Evolutionary conservation across 2,329 filamentous ascomycete genomes (phyloP).

Genomic region (Lecanoromycetidae sp.): DNA sequence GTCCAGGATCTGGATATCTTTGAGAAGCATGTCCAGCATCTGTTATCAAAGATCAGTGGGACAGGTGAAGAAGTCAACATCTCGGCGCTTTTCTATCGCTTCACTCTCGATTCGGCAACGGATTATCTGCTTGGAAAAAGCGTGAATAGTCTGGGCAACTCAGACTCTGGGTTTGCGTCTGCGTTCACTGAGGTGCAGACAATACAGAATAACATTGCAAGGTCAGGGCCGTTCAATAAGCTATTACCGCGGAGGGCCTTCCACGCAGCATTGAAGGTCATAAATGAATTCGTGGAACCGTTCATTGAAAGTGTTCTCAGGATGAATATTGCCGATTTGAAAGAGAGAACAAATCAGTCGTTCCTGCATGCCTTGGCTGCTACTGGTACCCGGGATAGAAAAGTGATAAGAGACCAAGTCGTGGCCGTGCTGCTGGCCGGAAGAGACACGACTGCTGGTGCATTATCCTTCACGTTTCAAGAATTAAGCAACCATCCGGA

Average conservation of each 20-base stretch:
- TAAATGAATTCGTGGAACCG: slow-evolving; percentile 60
- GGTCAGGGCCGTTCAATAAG: slow-evolving; percentile 36
- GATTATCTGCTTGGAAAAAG: slow-evolving; percentile 50
- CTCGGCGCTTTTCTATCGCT: slow-evolving; percentile 15
- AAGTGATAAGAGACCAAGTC: slow-evolving; percentile 39
- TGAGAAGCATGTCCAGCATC: slow-evolving; percentile 37
- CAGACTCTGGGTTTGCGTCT: slow-evolving; percentile 54
- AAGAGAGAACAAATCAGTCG: slow-evolving; percentile 54
- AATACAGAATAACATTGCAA: slow-evolving; percentile 48
- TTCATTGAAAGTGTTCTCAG: slow-evolving; percentile 60
- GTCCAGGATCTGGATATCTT: slow-evolving; percentile 45
- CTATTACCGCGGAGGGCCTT: slow-evolving; percentile 50
- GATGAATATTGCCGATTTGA: slow-evolving; percentile 54
- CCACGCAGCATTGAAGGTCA: slow-evolving; percentile 45
- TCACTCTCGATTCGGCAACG: slow-evolving; percentile 14
- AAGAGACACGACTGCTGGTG: slow-evolving; percentile 36
- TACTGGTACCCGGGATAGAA: slow-evolving; percentile 47
- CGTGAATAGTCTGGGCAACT: slow-evolving; percentile 47
- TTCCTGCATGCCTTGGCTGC: slow-evolving; percentile 71
- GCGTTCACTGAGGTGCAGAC: slow-evolving; percentile 62
- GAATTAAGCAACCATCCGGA: slow-evolving; percentile 32
- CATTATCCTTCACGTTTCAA: slow-evolving; percentile 37
- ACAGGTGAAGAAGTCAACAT: slow-evolving; percentile 13
- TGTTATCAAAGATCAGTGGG: slow-evolving; percentile 12
- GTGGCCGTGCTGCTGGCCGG: slow-evolving; percentile 63